Percentiles rank a stretch among this genome's conserved stretches.
Conservation (phyloP, 495 filamentous ascomycete genomes). For the Penicillium arizonense region DNA sequence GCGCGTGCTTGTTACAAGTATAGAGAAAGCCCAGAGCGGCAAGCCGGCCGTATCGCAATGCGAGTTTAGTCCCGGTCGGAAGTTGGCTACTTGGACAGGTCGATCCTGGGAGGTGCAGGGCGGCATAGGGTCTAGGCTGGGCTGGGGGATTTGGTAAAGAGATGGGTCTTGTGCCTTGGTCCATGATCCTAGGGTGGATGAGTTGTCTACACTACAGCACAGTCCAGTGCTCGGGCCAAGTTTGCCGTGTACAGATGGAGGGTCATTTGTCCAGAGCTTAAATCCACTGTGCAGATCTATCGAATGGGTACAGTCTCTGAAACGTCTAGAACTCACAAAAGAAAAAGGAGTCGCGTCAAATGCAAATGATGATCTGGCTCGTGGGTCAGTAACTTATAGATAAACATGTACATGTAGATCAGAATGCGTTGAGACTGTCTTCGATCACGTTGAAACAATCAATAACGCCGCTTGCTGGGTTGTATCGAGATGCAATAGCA, state of each 20-base stretch:
- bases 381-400: background rate
- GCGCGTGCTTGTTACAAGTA: background rate
- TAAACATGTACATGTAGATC: too few relatives aligned
- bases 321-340: background rate
- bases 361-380: conserved; percentile 6
- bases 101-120: too few relatives aligned
- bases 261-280: background rate
- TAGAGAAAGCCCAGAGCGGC: background rate
- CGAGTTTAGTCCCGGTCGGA: background rate
- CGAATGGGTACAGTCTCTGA: background rate
- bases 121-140: too few relatives aligned
- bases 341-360: background rate
- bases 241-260: too few relatives aligned
- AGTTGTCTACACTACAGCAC: too few relatives aligned
- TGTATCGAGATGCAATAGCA: conserved; percentile 5
- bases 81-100: background rate
- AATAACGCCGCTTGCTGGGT: conserved; percentile 11
- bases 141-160: too few relatives aligned
- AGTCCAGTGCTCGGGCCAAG: too few relatives aligned
- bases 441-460: background rate
- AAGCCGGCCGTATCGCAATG: conserved; percentile 9
- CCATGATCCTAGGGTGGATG: too few relatives aligned
- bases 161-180: too few relatives aligned
- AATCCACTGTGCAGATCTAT: background rate
- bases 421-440: background rate